These are phyloP conservation scores for Metrosideros polymorpha DNA, from an alignment of 441 rosid species.

Conservation along the genomic window DNA sequence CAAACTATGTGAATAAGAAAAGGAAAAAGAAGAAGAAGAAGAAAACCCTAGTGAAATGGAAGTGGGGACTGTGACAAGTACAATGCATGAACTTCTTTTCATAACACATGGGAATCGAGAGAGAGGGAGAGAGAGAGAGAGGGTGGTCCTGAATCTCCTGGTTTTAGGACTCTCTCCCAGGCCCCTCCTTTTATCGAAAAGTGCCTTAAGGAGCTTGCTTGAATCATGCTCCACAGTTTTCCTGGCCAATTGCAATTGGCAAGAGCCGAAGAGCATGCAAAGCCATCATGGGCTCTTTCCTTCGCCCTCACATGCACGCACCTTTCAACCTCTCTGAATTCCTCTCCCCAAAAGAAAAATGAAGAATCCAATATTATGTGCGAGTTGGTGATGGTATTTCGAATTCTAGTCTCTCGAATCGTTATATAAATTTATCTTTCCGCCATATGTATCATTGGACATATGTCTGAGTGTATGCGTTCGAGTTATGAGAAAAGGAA, in stretches of 20 bases:
- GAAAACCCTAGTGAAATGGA: not conserved
- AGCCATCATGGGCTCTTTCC: not conserved
- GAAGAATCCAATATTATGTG: not conserved
- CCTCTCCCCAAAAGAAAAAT: not conserved
- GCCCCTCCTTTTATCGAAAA: not conserved
- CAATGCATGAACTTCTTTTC: not conserved
- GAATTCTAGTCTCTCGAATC: not conserved
- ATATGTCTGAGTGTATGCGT: not conserved
- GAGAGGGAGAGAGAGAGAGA: not conserved
- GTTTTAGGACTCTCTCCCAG: not conserved
- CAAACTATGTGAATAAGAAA: not conserved
- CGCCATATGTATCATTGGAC: not conserved
- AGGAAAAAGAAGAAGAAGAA: not conserved
- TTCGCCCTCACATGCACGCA: not conserved
- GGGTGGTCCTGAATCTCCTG: not conserved
- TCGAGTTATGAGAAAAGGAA: accelerated
- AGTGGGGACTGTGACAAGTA: not conserved
- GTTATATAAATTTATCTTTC: no score
- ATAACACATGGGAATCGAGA: not conserved
- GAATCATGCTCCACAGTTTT: not conserved
- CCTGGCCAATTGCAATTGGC: not conserved
- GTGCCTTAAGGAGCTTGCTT: not conserved
- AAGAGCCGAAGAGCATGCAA: not conserved
- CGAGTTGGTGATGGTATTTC: not conserved
- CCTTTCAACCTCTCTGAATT: not conserved